Percentiles rank a stretch among this genome's conserved stretches.
Evolutionary conservation across 192 early-diverging fungal species (phyloP).

Genomic region (Linnemannia schmuckeri): DNA sequence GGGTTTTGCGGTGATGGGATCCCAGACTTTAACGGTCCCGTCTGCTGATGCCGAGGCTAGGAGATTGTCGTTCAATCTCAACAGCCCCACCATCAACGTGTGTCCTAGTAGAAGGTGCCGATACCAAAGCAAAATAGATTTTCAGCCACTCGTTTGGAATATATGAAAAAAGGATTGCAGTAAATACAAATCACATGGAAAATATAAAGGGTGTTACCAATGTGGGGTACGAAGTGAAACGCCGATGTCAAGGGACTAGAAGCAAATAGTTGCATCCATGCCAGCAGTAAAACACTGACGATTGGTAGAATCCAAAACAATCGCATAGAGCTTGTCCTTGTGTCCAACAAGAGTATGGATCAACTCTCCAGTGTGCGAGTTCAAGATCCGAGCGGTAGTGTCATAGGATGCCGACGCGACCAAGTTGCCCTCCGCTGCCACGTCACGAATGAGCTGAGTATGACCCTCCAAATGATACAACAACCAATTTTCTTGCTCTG

Average conservation of each 20-base stretch:
- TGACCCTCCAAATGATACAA: constrained; percentile 86
- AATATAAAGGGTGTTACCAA: not conserved
- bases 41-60: not conserved
- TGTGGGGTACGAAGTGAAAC: not conserved
- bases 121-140: not conserved
- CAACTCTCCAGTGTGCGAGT: constrained; percentile 75
- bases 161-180: too few relatives aligned
- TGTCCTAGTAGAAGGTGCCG: not conserved
- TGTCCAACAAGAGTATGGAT: constrained; percentile 84
- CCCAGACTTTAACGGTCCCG: not conserved
- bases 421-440: constrained; percentile 82
- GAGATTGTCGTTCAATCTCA: not conserved
- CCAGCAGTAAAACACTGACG: constrained; percentile 85
- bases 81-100: not conserved
- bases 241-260: constrained; percentile 81
- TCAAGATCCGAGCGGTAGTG: constrained; percentile 88
- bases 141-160: not conserved
- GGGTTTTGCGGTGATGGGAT: constrained; percentile 31
- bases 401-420: constrained; percentile 93
- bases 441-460: constrained; percentile 84
- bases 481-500: constrained; percentile 60
- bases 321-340: constrained; percentile 88
- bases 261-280: constrained; percentile 86
- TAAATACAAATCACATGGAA: too few relatives aligned
- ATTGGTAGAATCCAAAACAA: constrained; percentile 76